phyloP scores from a whole-genome alignment of 768 basidiomycete species.

The Leucogyrophana mollusca region DNA sequence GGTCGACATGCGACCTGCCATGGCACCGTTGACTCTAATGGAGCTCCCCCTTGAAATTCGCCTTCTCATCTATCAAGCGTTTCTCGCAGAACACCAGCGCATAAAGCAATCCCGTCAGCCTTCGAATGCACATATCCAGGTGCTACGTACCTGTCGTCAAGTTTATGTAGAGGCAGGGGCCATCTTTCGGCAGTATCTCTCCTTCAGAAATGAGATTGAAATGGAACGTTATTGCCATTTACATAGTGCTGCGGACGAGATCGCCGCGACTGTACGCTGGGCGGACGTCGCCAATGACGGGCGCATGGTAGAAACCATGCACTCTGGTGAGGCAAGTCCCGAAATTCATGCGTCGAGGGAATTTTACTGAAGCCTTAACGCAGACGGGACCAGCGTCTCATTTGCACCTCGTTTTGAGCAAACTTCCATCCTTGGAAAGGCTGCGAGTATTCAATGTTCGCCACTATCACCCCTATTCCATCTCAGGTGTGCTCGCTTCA shows the following conservation, averaged over 20 bases:
- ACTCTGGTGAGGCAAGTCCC: slow-evolving; percentile 16
- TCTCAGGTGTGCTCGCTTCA: slow-evolving; percentile 7
- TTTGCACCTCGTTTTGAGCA: slow-evolving; percentile 28
- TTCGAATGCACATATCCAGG: slow-evolving; percentile 29
- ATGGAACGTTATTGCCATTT: slow-evolving; percentile 22
- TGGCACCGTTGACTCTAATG: slow-evolving; percentile 14
- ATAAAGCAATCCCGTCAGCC: slow-evolving; percentile 27
- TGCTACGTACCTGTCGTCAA: slow-evolving; percentile 32
- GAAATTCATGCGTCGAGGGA: background rate
- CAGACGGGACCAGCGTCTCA: slow-evolving; percentile 27
- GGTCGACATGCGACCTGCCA: too few species aligned
- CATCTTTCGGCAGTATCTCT: slow-evolving; percentile 31
- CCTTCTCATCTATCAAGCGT: slow-evolving; percentile 29
- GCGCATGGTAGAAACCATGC: slow-evolving; percentile 22
- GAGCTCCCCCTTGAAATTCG: slow-evolving; percentile 34
- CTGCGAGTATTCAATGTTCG: slow-evolving; percentile 34
- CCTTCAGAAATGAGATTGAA: slow-evolving; percentile 37
- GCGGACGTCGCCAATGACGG: slow-evolving; percentile 42
- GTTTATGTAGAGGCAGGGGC: slow-evolving; percentile 29
- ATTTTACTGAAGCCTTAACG: slow-evolving; percentile 1
- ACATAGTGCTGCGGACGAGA: slow-evolving; percentile 18
- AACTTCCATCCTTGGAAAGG: slow-evolving; percentile 22
- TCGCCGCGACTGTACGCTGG: slow-evolving; percentile 24
- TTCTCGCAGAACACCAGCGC: slow-evolving; percentile 24
- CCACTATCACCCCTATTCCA: slow-evolving; percentile 18